A percentile compares a stretch with the other conserved stretches of the same genome.
Evolutionary conservation across 2,329 filamentous ascomycete species (phyloP).

Genomic region (Penicillium hordei): DNA sequence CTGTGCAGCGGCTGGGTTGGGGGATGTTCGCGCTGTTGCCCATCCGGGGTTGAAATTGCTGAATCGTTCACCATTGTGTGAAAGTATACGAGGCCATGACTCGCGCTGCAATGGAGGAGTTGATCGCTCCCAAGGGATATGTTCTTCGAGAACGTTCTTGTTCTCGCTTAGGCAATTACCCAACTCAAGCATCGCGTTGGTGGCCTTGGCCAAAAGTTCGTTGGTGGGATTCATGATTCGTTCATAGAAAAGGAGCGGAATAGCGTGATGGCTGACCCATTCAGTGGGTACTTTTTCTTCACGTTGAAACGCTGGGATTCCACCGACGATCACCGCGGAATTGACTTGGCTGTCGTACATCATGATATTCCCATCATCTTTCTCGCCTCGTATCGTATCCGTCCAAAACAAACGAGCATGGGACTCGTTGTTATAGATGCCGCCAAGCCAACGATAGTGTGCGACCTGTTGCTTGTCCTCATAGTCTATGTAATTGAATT

Average conservation of each 20-base stretch:
- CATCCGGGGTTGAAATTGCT: conserved; percentile 2
- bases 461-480: conserved; percentile 19
- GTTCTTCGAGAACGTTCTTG: conserved; percentile 1
- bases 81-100: conserved; percentile 6
- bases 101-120: not conserved
- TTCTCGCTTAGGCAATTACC: not conserved
- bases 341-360: conserved; percentile 34
- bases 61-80: conserved; percentile 3
- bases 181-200: conserved; percentile 17
- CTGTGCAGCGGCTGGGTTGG: not conserved
- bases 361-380: conserved; percentile 19
- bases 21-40: not conserved
- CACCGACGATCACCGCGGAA: conserved; percentile 30
- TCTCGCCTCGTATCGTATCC: conserved; percentile 31
- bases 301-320: conserved; percentile 12
- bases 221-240: conserved; percentile 28
- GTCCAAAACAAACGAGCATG: conserved; percentile 36
- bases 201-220: conserved; percentile 19
- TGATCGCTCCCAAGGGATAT: not conserved
- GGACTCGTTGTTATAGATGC: conserved; percentile 30
- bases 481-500: conserved; percentile 24
- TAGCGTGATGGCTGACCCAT: conserved; percentile 19
- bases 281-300: conserved; percentile 29
- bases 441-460: conserved; percentile 41
- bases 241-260: conserved; percentile 39